Base-by-base conservation (phyloP, 306 rosid species). In the Citrullus mucosospermus region DNA sequence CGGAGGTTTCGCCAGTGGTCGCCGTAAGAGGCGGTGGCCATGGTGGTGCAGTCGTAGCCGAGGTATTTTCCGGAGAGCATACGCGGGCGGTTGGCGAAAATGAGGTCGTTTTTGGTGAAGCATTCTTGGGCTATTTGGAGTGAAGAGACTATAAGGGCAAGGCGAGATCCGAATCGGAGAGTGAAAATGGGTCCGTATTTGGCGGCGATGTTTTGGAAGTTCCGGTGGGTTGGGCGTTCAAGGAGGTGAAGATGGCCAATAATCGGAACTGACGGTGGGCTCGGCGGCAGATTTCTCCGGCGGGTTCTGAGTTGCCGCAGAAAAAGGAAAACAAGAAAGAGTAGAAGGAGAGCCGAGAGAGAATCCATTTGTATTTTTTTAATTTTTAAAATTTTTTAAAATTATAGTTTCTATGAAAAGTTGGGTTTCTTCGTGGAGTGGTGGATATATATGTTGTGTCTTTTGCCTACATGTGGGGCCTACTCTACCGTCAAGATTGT, bases 1-100 rank as follows among this genome's bases (percentile, higher is more conserved):
- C 93, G 96, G 2, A 87, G 28, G 81, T 89, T 91, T 6, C 93
- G 91, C 96, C 96, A 91, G 53, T 84, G 90, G 16, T 89, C 91
- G 28, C 96, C 96, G 54, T 89, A 86, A 0, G 91, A 56, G 0
- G 96, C 2, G 2, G 75, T 0, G 0, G 71, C 0, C 0, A 91
- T 2, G 1, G 67, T 77, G 78, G 90, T 87, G 70, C 76, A 2
- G 86, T 87, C 58, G 70, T 77, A 91, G 54, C 55, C 81, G 0
- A 91, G 36, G 70, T 85, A 75, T 80, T 87, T 82, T 51, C 71
- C 46, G 22, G 50, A 46, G 28, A 4, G 20, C 3, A 80, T 13
- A 14, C 9, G 71, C 0, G 84, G 34, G 28, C 96, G 93, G 78
- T 87, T 89, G 0, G 91, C 93, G 55, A 69, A 69, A 15, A 43